Base-by-base conservation (phyloP, 1,284 basidiomycete species). In the Fistulinella staudtii region DNA sequence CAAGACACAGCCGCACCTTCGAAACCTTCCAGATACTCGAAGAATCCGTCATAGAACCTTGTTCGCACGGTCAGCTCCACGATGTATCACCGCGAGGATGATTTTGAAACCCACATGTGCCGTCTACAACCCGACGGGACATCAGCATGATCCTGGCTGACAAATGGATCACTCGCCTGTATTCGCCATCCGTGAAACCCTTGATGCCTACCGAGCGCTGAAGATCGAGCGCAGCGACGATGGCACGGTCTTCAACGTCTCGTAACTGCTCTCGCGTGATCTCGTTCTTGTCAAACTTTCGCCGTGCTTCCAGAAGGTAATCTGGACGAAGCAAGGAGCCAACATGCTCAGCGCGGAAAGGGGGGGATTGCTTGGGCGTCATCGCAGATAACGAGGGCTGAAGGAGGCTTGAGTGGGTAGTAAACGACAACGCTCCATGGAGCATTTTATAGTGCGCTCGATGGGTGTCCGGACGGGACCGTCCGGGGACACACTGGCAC, bases 181-280 rank as follows among this genome's bases (percentile, higher is more conserved):
- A 59, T 62, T 85, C 82, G 27, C 82, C 82, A 56, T 85, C 82
- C 4, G 79, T 81, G 48, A 83, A 71, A 17, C 69, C 70, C 51
- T 69, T 72, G 13, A 85, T 67, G 21, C 78, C 77, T 20, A 73
- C 56, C 13, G 71, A 63, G 36, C 69, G 67, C 53, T 82, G 79
- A 41, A 80, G 60, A 42, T 71, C 55, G 29, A 85, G 67, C 43
- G 78, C 72, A 25, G 72, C 63, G 39, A 61, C 61, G 53, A 84
- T 76, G 25, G 78, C 76, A 28, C 70, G 68, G 52, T 82, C 76
- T 62, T 82, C 79, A 22, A 71, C 51, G 40, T 64, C 63, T 23
- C 64, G 66, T 13, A 85, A 65, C 30, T 76, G 71, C 4, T 70
- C 64, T 18, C 53, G 51, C 15, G 66, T 59, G 47, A 75, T 63